Conservation (phyloP, 371 early-diverging fungal species). For the Paraphysoderma sedebokerense region DNA sequence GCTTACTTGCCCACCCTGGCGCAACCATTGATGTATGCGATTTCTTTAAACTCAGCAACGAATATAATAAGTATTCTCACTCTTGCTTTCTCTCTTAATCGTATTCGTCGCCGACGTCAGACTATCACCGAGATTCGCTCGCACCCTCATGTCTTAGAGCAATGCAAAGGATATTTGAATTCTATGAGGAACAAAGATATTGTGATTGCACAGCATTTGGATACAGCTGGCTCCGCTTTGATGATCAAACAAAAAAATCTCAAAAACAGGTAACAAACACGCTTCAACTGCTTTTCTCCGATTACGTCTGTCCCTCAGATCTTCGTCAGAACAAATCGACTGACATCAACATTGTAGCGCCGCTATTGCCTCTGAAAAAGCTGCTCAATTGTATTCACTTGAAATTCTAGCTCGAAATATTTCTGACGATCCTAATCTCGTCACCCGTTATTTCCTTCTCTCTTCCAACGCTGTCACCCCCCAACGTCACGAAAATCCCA, state of each 20-base stretch:
- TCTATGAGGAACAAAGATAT: neutral
- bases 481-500: neutral
- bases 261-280: neutral
- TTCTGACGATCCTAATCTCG: neutral
- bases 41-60: too few species aligned
- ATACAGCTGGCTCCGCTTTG: constrained; percentile 2
- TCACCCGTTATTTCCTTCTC: constrained; percentile 1
- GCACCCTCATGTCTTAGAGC: constrained; percentile 3
- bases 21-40: neutral
- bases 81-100: too few species aligned
- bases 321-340: neutral
- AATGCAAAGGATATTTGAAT: neutral
- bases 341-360: neutral
- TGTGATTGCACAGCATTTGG: neutral
- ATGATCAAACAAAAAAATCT: too few species aligned
- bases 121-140: constrained; percentile 1
- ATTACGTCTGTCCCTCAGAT: neutral
- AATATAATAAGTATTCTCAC: too few species aligned
- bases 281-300: too few species aligned
- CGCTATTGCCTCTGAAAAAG: neutral
- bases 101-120: neutral
- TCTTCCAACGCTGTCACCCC: neutral
- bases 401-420: neutral
- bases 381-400: neutral
- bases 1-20: constrained; percentile 1